phyloP scores from a whole-genome alignment of 2,329 filamentous ascomycete genomes.

The Pestalotiopsis fici region DNA sequence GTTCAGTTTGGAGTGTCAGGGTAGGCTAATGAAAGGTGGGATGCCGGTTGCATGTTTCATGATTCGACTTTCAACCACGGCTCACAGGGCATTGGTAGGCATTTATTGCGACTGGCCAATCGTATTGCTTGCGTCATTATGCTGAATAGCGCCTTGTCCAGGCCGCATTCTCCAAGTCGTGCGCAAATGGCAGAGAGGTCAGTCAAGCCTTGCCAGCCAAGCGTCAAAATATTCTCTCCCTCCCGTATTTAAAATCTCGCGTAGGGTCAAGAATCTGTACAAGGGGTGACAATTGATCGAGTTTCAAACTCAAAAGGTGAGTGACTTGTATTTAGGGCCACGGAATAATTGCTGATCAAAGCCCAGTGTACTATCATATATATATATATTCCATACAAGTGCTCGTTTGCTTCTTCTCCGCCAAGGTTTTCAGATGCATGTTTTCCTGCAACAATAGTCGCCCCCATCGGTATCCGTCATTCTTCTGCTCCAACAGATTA shows the following conservation, averaged over 20 bases:
- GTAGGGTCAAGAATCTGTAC: too few relatives aligned
- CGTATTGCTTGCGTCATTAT: not conserved
- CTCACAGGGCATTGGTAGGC: conserved; percentile 1
- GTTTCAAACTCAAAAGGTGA: too few relatives aligned
- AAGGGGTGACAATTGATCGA: too few relatives aligned
- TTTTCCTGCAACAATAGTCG: not conserved
- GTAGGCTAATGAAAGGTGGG: not conserved
- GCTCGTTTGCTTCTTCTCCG: not conserved
- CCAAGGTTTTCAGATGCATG: not conserved
- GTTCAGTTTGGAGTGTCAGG: not conserved
- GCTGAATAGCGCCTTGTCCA: not conserved
- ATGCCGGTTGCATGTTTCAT: not conserved
- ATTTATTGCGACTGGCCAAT: not conserved
- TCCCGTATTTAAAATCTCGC: too few relatives aligned
- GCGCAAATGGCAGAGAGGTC: too few relatives aligned
- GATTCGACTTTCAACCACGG: not conserved
- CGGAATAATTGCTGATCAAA: not conserved
- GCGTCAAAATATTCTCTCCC: too few relatives aligned
- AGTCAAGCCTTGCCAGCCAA: too few relatives aligned
- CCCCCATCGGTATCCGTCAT: not conserved
- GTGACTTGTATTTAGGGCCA: not conserved
- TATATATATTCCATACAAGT: not conserved
- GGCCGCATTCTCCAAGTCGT: too few relatives aligned
- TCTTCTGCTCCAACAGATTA: not conserved
- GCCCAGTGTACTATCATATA: not conserved